Base-by-base conservation (phyloP, 139 green algal species). In the Micromonas commoda region DNA sequence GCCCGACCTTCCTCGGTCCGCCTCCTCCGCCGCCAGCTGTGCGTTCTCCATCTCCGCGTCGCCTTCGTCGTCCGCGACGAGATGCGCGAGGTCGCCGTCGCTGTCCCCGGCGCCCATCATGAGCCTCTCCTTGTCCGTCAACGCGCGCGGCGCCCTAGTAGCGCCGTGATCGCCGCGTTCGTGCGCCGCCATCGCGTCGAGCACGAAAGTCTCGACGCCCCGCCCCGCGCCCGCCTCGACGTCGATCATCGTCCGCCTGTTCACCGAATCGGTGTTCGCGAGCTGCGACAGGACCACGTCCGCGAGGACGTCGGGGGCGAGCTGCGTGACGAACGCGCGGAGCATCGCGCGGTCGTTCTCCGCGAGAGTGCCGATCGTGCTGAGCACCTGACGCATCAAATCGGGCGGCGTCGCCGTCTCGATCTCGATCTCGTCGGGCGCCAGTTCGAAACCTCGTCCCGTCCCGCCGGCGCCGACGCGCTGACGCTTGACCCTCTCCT, bases 251-350 rank as follows among this genome's bases (percentile, higher is more conserved):
- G 63, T 34, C 31, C 31, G 63, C 28, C 31, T 32, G n/a, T 23
- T 23, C 1, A 34, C 31, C 21, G 24, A 23, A 16, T 32, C 21
- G n/a, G 24, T 21, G 5, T 70, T 70, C 31, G 1, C 31, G 20
- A 70, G 23, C 28, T 39, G 31, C 5, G 31, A 28, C 28, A 70
- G 20, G n/a, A 70, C 63, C 21, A 34, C 63, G 63, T 70, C 63
- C 68, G 68, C 68, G 23, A 75, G 29, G 26, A 39, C 68, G 37
- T 35, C 26, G 24, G 68, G 68, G 0, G n/a, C 68, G 37, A 75
- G 38, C 23, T 75, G 68, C 35, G 34, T 75, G 2, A 75, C 68
- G 5, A 75, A 75, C 6, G 9, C 26, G 2, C 61, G 21, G 23
- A 75, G 38, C 68, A 34, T 75, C 23, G n/a, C n/a, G 20, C 37